Conservation (phyloP, 164 flowering plant genomes). For the Saururus chinensis region DNA sequence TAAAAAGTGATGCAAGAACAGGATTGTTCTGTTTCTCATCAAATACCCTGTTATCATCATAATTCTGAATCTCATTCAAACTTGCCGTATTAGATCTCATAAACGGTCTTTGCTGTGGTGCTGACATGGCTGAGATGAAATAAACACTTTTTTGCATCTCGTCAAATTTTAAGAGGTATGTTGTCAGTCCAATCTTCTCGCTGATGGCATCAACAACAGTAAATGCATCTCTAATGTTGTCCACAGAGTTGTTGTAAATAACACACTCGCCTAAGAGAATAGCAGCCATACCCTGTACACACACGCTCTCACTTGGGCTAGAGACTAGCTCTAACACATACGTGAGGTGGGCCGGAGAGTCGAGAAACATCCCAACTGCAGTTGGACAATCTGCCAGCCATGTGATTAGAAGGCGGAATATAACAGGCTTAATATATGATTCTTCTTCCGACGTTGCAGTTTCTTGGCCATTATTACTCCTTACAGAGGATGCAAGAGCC, state of each 20-base stretch:
- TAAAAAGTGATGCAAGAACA: slow-evolving; percentile 48
- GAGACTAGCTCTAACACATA: slow-evolving; percentile 80
- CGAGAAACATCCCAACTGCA: slow-evolving; percentile 77
- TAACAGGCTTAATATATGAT: slow-evolving; percentile 50
- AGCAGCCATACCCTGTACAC: slow-evolving; percentile 70
- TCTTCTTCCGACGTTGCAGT: slow-evolving; percentile 23
- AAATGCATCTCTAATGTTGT: slow-evolving; percentile 50
- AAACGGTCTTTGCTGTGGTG: slow-evolving; percentile 41
- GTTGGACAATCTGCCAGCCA: slow-evolving; percentile 82
- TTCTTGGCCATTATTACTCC: slow-evolving; percentile 26
- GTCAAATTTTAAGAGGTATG: slow-evolving; percentile 70
- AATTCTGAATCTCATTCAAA: slow-evolving; percentile 62
- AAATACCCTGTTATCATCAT: slow-evolving; percentile 25
- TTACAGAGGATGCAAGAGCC: slow-evolving; percentile 70
- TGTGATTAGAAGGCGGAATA: slow-evolving; percentile 64
- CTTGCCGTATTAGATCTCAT: slow-evolving; percentile 69
- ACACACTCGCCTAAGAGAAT: slow-evolving; percentile 85
- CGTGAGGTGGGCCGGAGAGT: slow-evolving; percentile 75
- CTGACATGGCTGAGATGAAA: slow-evolving; percentile 38
- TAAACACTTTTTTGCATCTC: slow-evolving; percentile 67
- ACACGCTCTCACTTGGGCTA: slow-evolving; percentile 41
- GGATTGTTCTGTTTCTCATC: slow-evolving; percentile 52
- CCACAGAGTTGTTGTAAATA: slow-evolving; percentile 46
- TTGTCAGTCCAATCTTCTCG: slow-evolving; percentile 76
- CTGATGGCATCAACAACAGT: slow-evolving; percentile 73